A percentile compares a stretch with the other conserved stretches of the same genome.
phyloP scores from a whole-genome alignment of 164 flowering plant genomes.

The Chimonanthus salicifolius region DNA sequence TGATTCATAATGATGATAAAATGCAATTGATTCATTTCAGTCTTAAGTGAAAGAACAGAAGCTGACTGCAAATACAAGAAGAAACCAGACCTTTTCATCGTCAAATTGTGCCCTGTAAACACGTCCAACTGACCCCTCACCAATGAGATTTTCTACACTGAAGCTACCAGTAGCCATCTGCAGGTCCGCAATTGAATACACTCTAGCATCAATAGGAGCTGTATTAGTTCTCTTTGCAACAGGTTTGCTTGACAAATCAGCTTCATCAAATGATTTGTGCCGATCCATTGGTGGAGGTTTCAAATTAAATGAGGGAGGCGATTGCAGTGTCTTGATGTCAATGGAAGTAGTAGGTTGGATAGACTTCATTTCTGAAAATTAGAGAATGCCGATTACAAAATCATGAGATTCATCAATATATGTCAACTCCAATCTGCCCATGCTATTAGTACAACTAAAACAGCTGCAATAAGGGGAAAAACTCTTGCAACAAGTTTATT shows the following conservation, averaged over 20 bases:
- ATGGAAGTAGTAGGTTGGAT: slow-evolving; percentile 42
- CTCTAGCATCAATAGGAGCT: slow-evolving; percentile 40
- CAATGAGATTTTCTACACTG: slow-evolving; percentile 68
- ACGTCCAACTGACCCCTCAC: slow-evolving; percentile 91
- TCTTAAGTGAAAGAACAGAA: too few relatives aligned
- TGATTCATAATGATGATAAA: too few relatives aligned
- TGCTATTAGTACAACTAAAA: too few relatives aligned
- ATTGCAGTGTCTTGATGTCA: slow-evolving; percentile 42
- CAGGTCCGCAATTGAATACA: slow-evolving; percentile 82
- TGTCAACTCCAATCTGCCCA: too few relatives aligned
- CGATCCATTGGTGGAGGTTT: slow-evolving; percentile 87
- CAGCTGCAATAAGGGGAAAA: too few relatives aligned
- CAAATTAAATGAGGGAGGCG: slow-evolving; percentile 51
- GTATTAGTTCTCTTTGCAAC: slow-evolving; percentile 47
- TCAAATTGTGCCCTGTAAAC: slow-evolving; percentile 89
- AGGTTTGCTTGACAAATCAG: slow-evolving; percentile 44
- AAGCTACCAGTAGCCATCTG: slow-evolving; percentile 95
- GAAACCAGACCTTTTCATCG: slow-evolving; percentile 73
- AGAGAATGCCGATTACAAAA: slow-evolving; percentile 4
- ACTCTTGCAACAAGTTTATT: too few relatives aligned
- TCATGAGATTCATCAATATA: neutral
- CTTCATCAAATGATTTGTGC: slow-evolving; percentile 83
- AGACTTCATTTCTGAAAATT: slow-evolving; percentile 63
- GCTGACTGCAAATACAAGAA: neutral
- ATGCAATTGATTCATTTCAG: too few relatives aligned